Conservation (phyloP, 148 eudicot species). For the Tetragonia tetragonoides region DNA sequence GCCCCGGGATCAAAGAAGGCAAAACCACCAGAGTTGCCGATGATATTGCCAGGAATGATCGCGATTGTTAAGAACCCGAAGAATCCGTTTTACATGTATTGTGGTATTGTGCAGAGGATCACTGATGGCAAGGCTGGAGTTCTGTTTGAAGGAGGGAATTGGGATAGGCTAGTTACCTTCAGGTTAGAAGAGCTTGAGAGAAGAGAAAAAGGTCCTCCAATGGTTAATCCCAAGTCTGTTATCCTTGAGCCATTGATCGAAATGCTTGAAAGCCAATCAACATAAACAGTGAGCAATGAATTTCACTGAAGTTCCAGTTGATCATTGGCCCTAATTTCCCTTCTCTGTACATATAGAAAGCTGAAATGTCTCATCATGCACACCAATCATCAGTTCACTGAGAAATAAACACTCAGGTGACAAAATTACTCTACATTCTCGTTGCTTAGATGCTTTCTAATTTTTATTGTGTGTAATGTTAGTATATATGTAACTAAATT, state of each 20-base stretch:
- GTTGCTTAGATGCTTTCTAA: background rate
- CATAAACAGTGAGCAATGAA: slow-evolving; percentile 5
- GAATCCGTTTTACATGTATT: slow-evolving; percentile 70
- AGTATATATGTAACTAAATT: background rate
- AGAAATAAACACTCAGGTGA: background rate
- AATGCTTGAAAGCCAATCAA: slow-evolving; percentile 15
- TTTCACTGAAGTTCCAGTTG: slow-evolving; percentile 2
- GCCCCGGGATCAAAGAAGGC: slow-evolving; percentile 45
- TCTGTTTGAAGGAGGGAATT: slow-evolving; percentile 89
- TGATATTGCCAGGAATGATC: slow-evolving; percentile 86
- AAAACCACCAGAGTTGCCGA: slow-evolving; percentile 63
- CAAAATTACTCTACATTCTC: background rate
- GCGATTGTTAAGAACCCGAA: slow-evolving; percentile 73
- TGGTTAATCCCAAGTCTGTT: slow-evolving; percentile 62
- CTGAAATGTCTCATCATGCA: slow-evolving; percentile 11
- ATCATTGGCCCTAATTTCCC: background rate
- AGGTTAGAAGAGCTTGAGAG: slow-evolving; percentile 85
- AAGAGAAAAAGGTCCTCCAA: slow-evolving; percentile 77
- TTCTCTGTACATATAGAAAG: slow-evolving; percentile 26
- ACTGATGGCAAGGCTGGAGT: slow-evolving; percentile 87
- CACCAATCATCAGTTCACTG: background rate
- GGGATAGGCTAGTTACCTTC: slow-evolving; percentile 75
- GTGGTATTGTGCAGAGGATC: slow-evolving; percentile 90
- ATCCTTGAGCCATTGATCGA: slow-evolving; percentile 42
- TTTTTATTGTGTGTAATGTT: background rate